phyloP scores from a whole-genome alignment of 306 rosid genomes.

The Ziziphus jujuba region DNA sequence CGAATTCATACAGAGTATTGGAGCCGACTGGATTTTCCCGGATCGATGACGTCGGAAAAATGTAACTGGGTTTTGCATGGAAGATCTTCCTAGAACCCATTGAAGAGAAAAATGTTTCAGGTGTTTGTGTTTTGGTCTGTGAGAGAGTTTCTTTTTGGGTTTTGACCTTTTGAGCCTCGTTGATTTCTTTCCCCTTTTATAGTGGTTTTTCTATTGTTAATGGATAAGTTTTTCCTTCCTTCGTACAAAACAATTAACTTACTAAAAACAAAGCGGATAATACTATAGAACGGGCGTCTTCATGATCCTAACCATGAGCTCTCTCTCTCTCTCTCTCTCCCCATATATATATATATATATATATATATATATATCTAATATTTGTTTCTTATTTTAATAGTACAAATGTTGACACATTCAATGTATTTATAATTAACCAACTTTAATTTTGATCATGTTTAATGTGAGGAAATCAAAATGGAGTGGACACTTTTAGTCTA shows the following conservation, averaged over 20 bases:
- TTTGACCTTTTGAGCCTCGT: background rate
- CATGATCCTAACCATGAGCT: conserved; percentile 22
- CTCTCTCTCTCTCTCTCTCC: background rate
- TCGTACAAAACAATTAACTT: conserved; percentile 23
- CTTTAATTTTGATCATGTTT: too few species aligned
- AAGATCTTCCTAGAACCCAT: conserved; percentile 71
- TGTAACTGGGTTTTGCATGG: conserved; percentile 42
- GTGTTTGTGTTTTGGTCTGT: background rate
- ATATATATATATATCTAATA: too few species aligned
- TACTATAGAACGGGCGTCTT: conserved; percentile 24
- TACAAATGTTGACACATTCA: too few species aligned
- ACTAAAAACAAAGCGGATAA: conserved; percentile 16
- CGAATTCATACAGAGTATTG: conserved; percentile 43
- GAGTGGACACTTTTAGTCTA: too few species aligned
- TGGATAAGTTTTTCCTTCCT: conserved; percentile 36
- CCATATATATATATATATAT: too few species aligned
- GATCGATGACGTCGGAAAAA: conserved; percentile 26
- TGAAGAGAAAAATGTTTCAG: conserved; percentile 8
- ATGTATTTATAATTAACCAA: too few species aligned
- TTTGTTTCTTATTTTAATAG: too few species aligned
- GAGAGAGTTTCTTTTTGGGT: background rate
- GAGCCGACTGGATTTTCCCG: conserved; percentile 5
- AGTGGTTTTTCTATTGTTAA: background rate
- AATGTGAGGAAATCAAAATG: too few species aligned
- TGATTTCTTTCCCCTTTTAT: background rate